Evolutionary conservation across 1,284 basidiomycete species (phyloP).

Genomic region (Puccinia coronata): DNA sequence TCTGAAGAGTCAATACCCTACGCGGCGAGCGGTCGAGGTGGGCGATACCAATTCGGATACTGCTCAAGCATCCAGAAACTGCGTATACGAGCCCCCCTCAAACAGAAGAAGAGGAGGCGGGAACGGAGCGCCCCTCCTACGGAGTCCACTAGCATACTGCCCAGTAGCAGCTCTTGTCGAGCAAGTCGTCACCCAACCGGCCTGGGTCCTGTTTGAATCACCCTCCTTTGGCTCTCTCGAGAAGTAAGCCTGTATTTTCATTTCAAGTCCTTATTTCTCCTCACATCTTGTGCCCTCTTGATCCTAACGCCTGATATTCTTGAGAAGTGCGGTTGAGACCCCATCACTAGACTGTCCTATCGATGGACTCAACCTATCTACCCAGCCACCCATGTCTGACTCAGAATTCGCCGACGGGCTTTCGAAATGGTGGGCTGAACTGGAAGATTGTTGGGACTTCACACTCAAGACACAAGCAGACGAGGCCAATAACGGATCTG

Average conservation of each 20-base stretch:
- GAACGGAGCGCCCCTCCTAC: background rate
- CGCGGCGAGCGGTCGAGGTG: slow-evolving; percentile 11
- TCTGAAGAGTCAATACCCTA: slow-evolving; percentile 6
- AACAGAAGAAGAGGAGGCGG: slow-evolving; percentile 7
- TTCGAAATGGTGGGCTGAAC: slow-evolving; percentile 11
- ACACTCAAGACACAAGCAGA: slow-evolving; percentile 10
- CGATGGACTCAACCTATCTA: slow-evolving; percentile 10
- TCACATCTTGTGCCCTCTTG: background rate
- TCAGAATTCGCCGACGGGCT: background rate
- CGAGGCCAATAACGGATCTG: background rate
- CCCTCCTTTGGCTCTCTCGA: slow-evolving; percentile 7
- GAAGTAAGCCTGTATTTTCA: background rate
- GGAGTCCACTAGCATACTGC: slow-evolving; percentile 16
- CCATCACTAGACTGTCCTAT: background rate
- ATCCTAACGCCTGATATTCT: background rate
- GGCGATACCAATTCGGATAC: slow-evolving; percentile 28
- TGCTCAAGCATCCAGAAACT: background rate
- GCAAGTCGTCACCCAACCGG: background rate
- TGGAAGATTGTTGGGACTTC: slow-evolving; percentile 7
- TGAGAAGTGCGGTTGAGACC: background rate
- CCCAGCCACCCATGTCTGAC: slow-evolving; percentile 8
- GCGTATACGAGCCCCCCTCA: background rate
- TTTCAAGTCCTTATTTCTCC: background rate
- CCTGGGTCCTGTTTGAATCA: slow-evolving; percentile 21
- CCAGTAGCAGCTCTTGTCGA: background rate